Percentiles rank a stretch among this genome's conserved stretches.
Conservation (phyloP, 1,284 basidiomycete genomes). For the Fomes fomentarius region DNA sequence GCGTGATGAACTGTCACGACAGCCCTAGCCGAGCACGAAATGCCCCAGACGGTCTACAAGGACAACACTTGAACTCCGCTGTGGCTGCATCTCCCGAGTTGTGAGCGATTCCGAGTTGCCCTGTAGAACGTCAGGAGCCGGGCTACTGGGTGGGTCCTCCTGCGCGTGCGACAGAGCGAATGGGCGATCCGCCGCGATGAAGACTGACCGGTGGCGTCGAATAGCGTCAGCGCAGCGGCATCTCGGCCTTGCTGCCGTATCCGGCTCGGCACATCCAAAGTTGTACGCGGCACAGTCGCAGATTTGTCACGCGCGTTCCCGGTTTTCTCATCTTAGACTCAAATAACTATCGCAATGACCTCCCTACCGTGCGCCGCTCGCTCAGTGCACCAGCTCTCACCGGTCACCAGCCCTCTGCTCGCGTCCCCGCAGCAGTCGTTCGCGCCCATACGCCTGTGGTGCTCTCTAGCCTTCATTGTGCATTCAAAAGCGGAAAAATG, state of each 20-base stretch:
- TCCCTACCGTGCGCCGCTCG: constrained; percentile 2
- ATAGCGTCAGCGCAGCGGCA: too few relatives aligned
- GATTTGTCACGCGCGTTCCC: constrained; percentile 12
- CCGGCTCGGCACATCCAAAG: neutral
- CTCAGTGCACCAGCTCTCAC: constrained; percentile 2
- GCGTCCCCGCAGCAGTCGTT: constrained; percentile 3
- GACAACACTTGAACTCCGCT: too few relatives aligned
- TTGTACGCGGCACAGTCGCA: neutral
- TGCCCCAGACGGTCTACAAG: too few relatives aligned
- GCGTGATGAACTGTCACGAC: too few relatives aligned
- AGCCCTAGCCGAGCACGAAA: too few relatives aligned
- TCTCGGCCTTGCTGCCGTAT: constrained; percentile 2
- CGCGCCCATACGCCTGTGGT: constrained; percentile 10
- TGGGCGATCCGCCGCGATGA: neutral
- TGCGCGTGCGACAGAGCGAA: too few relatives aligned
- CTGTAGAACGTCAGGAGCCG: too few relatives aligned
- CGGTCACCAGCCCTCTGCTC: neutral
- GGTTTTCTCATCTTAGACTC: too few relatives aligned
- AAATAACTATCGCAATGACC: constrained; percentile 2
- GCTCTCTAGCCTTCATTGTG: neutral
- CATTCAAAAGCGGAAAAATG: constrained; percentile 5
- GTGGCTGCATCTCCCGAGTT: too few relatives aligned
- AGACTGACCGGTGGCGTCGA: neutral
- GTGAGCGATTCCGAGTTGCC: too few relatives aligned
- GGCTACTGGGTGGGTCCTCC: too few relatives aligned